These are phyloP conservation scores for Geosmithia putterillii DNA, from an alignment of 2,329 filamentous ascomycete genomes.

Conservation along the genomic window DNA sequence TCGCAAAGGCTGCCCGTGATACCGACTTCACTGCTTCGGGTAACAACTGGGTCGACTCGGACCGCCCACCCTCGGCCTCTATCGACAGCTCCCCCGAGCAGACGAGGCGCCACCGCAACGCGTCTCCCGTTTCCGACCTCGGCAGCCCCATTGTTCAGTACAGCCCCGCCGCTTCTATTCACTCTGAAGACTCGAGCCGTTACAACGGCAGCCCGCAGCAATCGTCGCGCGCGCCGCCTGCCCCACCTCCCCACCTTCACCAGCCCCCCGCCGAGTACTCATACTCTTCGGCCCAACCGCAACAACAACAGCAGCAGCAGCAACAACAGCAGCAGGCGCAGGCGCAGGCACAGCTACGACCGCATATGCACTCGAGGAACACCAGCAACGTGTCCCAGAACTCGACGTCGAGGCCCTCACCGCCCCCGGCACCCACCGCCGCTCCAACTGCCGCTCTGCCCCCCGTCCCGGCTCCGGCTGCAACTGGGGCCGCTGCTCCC, in stretches of 20 bases:
- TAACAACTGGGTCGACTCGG: conserved; percentile 17
- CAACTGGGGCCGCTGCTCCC: not conserved
- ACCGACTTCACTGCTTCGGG: conserved; percentile 17
- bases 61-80: conserved; percentile 6
- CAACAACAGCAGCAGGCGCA: conserved; percentile 3
- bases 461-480: not conserved
- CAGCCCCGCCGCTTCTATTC: conserved; percentile 26
- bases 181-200: conserved; percentile 16
- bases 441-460: not conserved
- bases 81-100: conserved; percentile 9
- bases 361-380: not conserved
- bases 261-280: conserved; percentile 8
- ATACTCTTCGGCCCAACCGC: not conserved
- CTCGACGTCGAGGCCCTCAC: not conserved
- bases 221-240: conserved; percentile 5
- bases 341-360: conserved; percentile 3
- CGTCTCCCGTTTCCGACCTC: conserved; percentile 14
- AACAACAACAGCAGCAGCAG: conserved; percentile 4
- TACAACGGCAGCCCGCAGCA: conserved; percentile 6
- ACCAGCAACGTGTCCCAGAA: not conserved
- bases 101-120: conserved; percentile 10
- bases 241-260: conserved; percentile 2
- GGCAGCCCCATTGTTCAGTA: conserved; percentile 18
- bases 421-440: not conserved
- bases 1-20: conserved; percentile 33